Base-by-base conservation (phyloP, 495 filamentous ascomycete genomes). In the Hypomontagnella submonticulosa region DNA sequence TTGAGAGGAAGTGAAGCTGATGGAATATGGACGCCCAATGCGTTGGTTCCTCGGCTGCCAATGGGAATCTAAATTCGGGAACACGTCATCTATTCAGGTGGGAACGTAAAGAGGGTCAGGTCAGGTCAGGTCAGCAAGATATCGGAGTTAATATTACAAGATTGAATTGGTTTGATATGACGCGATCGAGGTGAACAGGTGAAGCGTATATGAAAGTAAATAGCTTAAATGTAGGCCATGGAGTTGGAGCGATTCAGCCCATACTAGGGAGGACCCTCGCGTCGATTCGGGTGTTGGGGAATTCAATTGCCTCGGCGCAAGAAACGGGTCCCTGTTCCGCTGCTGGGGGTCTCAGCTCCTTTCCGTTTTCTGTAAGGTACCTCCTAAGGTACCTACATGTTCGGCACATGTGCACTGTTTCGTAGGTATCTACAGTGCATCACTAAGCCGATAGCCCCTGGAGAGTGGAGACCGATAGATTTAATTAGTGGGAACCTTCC, bases 291-390 rank as follows among this genome's bases (percentile, higher is more conserved):
- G 42, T 50, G 43, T 53, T 63, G n/a, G 47, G 19, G 48, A 50
- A 59, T 42, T 50, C 34, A 69, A 64, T 60, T 69, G 66, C 66
- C 66, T 69, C 66, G 66, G 66, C 56, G 66, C 27, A 59, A 57
- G 33, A 54, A 51, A 57, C 30, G 34, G 60, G 44, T 36, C 43
- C 47, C 43, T 53, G 36, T 43, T 9, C 23, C 52, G 23, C 23
- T 27, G 3, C 23, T 27, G 23, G 23, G 23, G 23, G 23, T 2
- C 23, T 27, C 23, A 27, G 23, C 23, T 27, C 23, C 23, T 27
- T 27, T 27, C 23, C 23, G 23, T 6, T 27, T 38, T 18, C 12
- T 37, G 49, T 53, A 53, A 33, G 36, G 36, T 38, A 12, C 27
- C 20, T 34, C 36, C 30, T 30, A 32, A 44, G 15, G 40, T 34